Conservation (phyloP, 75 land plant species). For the Chamaecyparis obtusa region DNA sequence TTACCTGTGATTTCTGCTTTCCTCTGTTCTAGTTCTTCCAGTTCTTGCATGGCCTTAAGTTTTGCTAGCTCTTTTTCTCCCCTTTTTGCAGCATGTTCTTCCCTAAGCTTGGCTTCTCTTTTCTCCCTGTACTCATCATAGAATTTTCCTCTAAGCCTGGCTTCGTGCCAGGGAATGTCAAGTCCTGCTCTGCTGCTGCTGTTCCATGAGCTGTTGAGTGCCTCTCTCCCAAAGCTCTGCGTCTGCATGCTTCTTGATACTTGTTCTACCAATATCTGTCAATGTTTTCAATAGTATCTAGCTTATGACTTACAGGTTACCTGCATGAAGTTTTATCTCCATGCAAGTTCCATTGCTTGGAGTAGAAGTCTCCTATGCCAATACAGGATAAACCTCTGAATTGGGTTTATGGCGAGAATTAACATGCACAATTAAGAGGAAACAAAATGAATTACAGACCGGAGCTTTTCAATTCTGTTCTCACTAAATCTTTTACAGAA, state of each 20-base stretch:
- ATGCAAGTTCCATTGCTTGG: not conserved
- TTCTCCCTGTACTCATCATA: slow-evolving; percentile 53
- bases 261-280: not conserved
- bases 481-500: not conserved
- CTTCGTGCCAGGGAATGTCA: slow-evolving; percentile 1
- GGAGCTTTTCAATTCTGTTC: not conserved
- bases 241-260: not conserved
- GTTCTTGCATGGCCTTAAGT: slow-evolving; percentile 33
- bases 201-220: slow-evolving; percentile 1
- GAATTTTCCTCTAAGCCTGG: slow-evolving; percentile 39
- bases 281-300: not conserved
- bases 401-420: no score
- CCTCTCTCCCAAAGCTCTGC: not conserved
- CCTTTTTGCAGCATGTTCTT: slow-evolving; percentile 39
- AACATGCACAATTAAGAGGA: no score
- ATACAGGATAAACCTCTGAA: no score
- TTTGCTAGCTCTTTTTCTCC: slow-evolving; percentile 49
- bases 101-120: slow-evolving; percentile 58
- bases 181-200: not conserved
- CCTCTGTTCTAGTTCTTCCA: slow-evolving; percentile 34
- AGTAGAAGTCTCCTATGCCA: not conserved
- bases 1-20: slow-evolving; percentile 45
- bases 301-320: not conserved
- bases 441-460: not conserved
- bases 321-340: not conserved